Evolutionary conservation across 2,329 filamentous ascomycete genomes (phyloP).

Genomic region (Cladosporium phlei): DNA sequence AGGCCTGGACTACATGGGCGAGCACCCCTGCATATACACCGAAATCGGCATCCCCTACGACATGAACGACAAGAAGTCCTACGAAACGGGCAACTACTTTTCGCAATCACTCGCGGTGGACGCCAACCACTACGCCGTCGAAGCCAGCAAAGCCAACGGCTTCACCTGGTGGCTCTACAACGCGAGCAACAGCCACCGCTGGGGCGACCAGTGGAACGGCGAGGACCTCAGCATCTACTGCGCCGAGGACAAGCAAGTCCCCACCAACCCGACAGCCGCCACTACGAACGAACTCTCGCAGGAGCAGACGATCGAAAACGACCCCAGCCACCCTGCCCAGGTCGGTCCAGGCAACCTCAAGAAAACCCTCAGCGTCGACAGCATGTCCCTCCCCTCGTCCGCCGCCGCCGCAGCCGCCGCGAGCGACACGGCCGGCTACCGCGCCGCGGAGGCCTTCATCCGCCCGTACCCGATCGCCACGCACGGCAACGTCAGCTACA

Average conservation of each 20-base stretch:
- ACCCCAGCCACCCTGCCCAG: slow-evolving; percentile 48
- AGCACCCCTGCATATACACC: slow-evolving; percentile 82
- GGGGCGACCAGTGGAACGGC: slow-evolving; percentile 95
- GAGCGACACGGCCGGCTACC: slow-evolving; percentile 64
- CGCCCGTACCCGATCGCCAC: slow-evolving; percentile 75
- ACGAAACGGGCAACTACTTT: slow-evolving; percentile 90
- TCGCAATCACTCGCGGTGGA: slow-evolving; percentile 91
- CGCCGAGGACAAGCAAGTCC: slow-evolving; percentile 66
- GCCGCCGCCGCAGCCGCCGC: slow-evolving; percentile 14
- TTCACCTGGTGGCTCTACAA: slow-evolving; percentile 89
- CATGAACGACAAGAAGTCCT: slow-evolving; percentile 95
- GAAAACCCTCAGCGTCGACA: slow-evolving; percentile 59
- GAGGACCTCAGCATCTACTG: slow-evolving; percentile 93
- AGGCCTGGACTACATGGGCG: slow-evolving; percentile 80
- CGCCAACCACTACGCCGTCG: slow-evolving; percentile 89
- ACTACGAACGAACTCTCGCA: slow-evolving; percentile 10
- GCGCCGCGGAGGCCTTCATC: slow-evolving; percentile 89
- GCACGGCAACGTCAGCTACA: slow-evolving; percentile 64
- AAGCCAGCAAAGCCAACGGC: slow-evolving; percentile 76
- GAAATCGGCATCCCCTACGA: slow-evolving; percentile 98
- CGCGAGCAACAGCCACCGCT: slow-evolving; percentile 74
- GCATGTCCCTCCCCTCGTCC: slow-evolving; percentile 31
- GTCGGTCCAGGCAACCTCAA: slow-evolving; percentile 75
- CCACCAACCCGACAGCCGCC: slow-evolving; percentile 42
- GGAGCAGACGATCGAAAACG: neutral